phyloP scores from a whole-genome alignment of 2,329 filamentous ascomycete species.

The Alternaria infectoria region DNA sequence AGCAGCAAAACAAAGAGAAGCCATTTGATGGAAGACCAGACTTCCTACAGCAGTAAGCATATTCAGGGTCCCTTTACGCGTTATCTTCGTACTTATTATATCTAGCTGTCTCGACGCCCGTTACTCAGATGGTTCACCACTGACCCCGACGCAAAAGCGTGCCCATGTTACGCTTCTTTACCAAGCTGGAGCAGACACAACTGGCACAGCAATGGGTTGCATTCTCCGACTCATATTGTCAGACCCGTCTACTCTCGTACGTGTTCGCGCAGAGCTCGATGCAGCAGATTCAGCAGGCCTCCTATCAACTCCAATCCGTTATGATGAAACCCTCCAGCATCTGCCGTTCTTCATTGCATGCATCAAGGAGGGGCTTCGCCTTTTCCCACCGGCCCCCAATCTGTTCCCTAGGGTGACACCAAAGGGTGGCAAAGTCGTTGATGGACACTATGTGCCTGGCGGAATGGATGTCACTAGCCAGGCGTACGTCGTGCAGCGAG shows the following conservation, averaged over 20 bases:
- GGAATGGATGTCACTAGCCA: constrained; percentile 57
- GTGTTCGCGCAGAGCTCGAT: constrained; percentile 32
- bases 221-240: constrained; percentile 37
- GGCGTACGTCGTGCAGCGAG: constrained; percentile 57
- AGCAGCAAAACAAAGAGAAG: constrained; percentile 31
- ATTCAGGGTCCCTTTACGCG: too few species aligned
- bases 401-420: constrained; percentile 56
- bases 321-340: constrained; percentile 39
- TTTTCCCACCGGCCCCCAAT: constrained; percentile 59
- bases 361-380: constrained; percentile 58
- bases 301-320: constrained; percentile 34
- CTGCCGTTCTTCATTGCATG: constrained; percentile 59
- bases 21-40: constrained; percentile 33
- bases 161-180: constrained; percentile 49
- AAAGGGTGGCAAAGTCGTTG: constrained; percentile 43
- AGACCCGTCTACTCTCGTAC: constrained; percentile 18
- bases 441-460: constrained; percentile 49
- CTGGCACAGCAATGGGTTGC: constrained; percentile 43
- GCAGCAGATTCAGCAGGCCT: constrained; percentile 22
- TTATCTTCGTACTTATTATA: not conserved
- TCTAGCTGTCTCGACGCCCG: constrained; percentile 43
- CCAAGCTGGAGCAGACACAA: constrained; percentile 47
- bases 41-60: constrained; percentile 43
- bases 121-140: constrained; percentile 34
- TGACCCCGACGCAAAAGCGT: constrained; percentile 41